Base-by-base conservation (phyloP, 805 yeast species). In the Wickerhamomyces bovis region DNA sequence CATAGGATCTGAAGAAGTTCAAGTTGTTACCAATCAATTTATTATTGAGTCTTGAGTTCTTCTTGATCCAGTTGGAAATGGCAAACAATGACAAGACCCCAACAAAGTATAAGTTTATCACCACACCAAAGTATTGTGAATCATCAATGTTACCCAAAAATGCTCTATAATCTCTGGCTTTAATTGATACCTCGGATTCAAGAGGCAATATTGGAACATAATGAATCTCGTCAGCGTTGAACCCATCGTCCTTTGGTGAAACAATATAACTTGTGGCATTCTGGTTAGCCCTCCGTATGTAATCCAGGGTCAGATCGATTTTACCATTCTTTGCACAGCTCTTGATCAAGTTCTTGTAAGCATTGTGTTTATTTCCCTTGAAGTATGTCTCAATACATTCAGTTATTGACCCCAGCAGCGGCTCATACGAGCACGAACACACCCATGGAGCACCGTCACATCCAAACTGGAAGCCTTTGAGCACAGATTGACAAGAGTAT, bases 81-180 rank as follows among this genome's bases (percentile, higher is more conserved):
- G 50, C 58, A 48, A 58, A 54, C 53, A 53, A 48, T 5, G 41
- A 15, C 18, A 58, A 28, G 3, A 36, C 36, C 1, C 22, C n/a
- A 11, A 56, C 7, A 56, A 59, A 59, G 41, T 52, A 59, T n/a
- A 49, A 2, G 30, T 56, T 56, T 21, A 59, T 47, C 7, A 47
- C 9, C 13, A 53, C 43, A 1, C 63, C 63, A 31, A 43, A 54
- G 11, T 42, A 9, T 45, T 57, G 62, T 1, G 62, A 47, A 7
- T 23, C 20, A 46, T 59, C 62, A 36, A 53, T 50, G 38, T 59
- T 59, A 1, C 60, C 58, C 38, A 59, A 42, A 26, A 59, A 59
- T 10, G 62, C 60, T 13, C 47, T 46, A 26, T 56, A 57, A 43
- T 59, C 63, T 38, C 51, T 44, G 6, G 57, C 42, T 38, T 42